A percentile compares a stretch with the other conserved stretches of the same genome.
Conservation (phyloP, 257 asterid genomes). For the Jaltomata sinuosa region DNA sequence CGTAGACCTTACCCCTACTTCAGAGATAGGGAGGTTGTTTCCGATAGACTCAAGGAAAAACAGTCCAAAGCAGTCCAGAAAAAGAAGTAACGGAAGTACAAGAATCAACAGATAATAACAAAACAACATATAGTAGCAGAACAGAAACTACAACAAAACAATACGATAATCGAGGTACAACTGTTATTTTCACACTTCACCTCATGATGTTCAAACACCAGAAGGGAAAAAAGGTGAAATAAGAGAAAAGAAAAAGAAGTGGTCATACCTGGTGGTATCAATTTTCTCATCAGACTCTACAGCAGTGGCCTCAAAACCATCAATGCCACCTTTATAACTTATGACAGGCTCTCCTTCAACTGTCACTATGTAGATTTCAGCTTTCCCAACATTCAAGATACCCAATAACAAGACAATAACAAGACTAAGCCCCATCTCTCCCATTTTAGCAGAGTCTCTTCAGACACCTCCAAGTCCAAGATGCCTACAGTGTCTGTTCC, state of each 20-base stretch:
- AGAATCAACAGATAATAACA: no score
- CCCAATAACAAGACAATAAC: conserved; percentile 24
- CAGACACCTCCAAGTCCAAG: conserved; percentile 23
- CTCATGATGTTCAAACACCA: background rate
- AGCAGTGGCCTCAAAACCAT: conserved; percentile 95
- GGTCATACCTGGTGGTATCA: conserved; percentile 66
- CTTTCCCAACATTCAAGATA: conserved; percentile 30
- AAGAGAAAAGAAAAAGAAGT: background rate
- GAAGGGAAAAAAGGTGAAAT: background rate
- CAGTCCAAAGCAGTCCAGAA: no score
- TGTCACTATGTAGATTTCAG: conserved; percentile 76
- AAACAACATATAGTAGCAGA: no score
- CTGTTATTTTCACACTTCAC: background rate
- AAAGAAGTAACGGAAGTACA: no score
- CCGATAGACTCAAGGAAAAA: no score
- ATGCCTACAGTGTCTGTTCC: conserved; percentile 31
- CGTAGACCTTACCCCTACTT: no score
- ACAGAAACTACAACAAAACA: no score
- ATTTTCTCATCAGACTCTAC: conserved; percentile 70
- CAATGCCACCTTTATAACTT: conserved; percentile 76
- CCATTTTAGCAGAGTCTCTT: conserved; percentile 31
- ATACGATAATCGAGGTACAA: no score
- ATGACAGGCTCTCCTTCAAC: conserved; percentile 95
- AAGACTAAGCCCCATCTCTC: conserved; percentile 27
- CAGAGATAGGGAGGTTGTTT: no score